These are phyloP conservation scores for Cercophora samala DNA, from an alignment of 495 filamentous ascomycete genomes.

Conservation along the genomic window DNA sequence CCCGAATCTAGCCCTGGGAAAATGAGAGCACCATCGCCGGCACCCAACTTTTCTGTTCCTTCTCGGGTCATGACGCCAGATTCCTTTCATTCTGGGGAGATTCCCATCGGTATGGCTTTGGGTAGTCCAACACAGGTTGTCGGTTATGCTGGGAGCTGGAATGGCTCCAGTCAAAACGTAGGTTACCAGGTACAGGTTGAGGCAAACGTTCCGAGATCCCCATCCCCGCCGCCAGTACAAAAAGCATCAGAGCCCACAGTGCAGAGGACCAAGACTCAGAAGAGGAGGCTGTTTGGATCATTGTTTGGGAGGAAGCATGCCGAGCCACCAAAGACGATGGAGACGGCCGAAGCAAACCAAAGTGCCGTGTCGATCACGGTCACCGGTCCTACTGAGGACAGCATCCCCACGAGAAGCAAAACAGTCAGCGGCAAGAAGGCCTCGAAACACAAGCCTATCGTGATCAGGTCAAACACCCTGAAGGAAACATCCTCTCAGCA, in stretches of 20 bases:
- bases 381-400: slow-evolving; percentile 10
- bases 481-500: slow-evolving; percentile 23
- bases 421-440: slow-evolving; percentile 32
- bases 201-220: slow-evolving; percentile 18
- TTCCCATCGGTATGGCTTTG: slow-evolving; percentile 56
- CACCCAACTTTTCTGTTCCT: slow-evolving; percentile 26
- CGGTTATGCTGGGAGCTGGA: slow-evolving; percentile 9
- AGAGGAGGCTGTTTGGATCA: slow-evolving; percentile 47
- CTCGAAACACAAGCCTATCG: slow-evolving; percentile 37
- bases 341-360: slow-evolving; percentile 14
- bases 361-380: slow-evolving; percentile 20
- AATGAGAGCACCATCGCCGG: slow-evolving; percentile 21
- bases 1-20: slow-evolving; percentile 41
- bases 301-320: slow-evolving; percentile 46
- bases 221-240: slow-evolving; percentile 27
- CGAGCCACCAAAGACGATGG: slow-evolving; percentile 25
- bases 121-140: slow-evolving; percentile 45
- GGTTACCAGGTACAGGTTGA: slow-evolving; percentile 25
- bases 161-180: slow-evolving; percentile 16
- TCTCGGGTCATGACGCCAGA: slow-evolving; percentile 40
- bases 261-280: slow-evolving; percentile 43
- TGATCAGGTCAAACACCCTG: slow-evolving; percentile 39
- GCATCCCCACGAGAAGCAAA: slow-evolving; percentile 36
- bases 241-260: slow-evolving; percentile 29
- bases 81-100: slow-evolving; percentile 36